Evolutionary conservation across 2,329 filamentous ascomycete species (phyloP).

Genomic region (Nakataea oryzae): DNA sequence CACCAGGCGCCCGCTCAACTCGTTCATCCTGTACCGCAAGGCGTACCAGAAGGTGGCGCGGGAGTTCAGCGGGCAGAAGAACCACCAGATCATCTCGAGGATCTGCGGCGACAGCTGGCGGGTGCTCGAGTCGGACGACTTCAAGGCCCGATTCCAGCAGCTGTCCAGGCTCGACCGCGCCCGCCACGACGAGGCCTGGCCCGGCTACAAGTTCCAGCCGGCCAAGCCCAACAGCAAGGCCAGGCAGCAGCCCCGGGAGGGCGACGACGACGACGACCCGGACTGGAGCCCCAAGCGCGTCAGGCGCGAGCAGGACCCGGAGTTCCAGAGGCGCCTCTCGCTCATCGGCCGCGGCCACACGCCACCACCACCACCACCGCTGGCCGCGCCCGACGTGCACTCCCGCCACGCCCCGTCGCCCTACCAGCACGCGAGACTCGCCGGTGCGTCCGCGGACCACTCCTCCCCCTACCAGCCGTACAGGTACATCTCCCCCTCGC

Average conservation of each 20-base stretch:
- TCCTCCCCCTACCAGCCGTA: background rate
- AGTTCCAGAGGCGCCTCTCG: conserved; percentile 18
- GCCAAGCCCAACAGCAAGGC: conserved; percentile 48
- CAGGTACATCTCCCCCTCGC: background rate
- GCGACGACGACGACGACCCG: conserved; percentile 27
- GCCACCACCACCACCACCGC: no score
- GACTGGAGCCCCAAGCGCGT: conserved; percentile 23
- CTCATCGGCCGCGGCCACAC: conserved; percentile 11
- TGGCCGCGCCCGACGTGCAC: background rate
- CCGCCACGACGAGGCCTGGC: conserved; percentile 78
- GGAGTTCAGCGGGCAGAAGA: conserved; percentile 69
- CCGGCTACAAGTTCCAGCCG: conserved; percentile 89
- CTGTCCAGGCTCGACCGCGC: conserved; percentile 72
- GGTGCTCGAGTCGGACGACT: conserved; percentile 59
- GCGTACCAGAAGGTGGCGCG: conserved; percentile 84
- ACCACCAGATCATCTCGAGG: conserved; percentile 85
- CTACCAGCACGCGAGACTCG: background rate
- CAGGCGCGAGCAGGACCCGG: conserved; percentile 3
- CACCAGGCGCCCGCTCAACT: conserved; percentile 90
- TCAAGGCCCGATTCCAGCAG: conserved; percentile 66
- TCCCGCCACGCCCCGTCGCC: background rate
- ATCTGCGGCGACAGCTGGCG: conserved; percentile 79
- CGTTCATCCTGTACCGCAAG: conserved; percentile 95
- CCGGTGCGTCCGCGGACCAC: background rate
- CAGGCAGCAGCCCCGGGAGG: conserved; percentile 24